Evolutionary conservation across 192 early-diverging fungal genomes (phyloP), one percentile per base, ranked within the genome.

Genomic region (Linnemannia schmuckeri): DNA sequence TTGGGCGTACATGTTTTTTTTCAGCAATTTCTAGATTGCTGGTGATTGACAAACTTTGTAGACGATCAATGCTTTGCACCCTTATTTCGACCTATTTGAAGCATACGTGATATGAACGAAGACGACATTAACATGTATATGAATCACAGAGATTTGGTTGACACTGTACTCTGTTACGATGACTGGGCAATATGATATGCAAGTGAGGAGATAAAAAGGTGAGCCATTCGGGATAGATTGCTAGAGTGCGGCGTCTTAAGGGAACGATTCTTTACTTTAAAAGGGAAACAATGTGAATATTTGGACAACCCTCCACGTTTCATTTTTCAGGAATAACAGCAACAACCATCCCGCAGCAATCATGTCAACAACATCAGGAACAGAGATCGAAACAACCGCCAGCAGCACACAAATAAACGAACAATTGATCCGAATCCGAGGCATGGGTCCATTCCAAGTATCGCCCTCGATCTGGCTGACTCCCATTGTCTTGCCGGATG

Each of bases 361-460:
- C 18, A 66, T 30, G 61, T 15, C 61, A 33, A 10, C 55, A 30
- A 30, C 30, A 63, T 63, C 27, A 49, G 47, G 42, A 5, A 44
- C 42, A 20, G 24, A 20, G 6, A n/a, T 57, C 6, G 55, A 63
- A 13, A 33, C 61, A 66, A 35, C 61, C 33, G 17, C 20, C 49
- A 52, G 49, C 49, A 74, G 18, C n/a, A 74, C 38, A 63, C 27
- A 35, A 52, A 9, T 9, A 33, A 52, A 41, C n/a, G 33, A 55
- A 20, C 52, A 52, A 6, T 15, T 20, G 10, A 75, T 68, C 9
- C 82, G 72, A 70, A 70, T 73, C 4, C 77, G 72, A 70, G 27
- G 61, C 40, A 71, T 78, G 52, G 82, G 77, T 3, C 82, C 83
- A 18, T 80, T 46, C 44, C 63, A 80, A 42, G 74, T 85, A 13